Evolutionary conservation across 192 early-diverging fungal species (phyloP), one percentile per base, ranked within the genome.

Genomic region (Geranomyces variabilis): DNA sequence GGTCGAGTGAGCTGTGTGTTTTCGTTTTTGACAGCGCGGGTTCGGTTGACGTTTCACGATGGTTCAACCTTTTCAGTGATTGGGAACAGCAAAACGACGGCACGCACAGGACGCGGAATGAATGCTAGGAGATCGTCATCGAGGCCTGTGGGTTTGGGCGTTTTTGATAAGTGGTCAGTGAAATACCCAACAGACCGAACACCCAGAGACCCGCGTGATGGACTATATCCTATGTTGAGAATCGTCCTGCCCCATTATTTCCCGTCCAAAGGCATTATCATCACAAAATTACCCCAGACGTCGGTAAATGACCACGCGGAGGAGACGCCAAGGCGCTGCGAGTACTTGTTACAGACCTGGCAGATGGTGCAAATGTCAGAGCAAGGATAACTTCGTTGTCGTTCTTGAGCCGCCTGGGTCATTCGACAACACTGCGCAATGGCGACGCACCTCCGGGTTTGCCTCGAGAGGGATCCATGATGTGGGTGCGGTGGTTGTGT

Each of bases 61-160:
- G 10, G 10, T 47, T 47, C 12, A 10, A 76, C 81, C 59, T 75
- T 80, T 65, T 85, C 83, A 0, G 88, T 89, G 17, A 87, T 70
- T 19, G 96, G 97, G 65, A 95, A 99, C n/a, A 97, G 78, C 24
- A 97, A 83, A 41, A 99, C 65, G 6, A 99, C 73, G 1, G 97
- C 93, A n/a, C 80, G 67, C 6, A 91, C 92, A 0, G 95, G 94
- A 59, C 90, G 88, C 7, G 93, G 88, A 10, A 96, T 81, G 83
- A 94, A 91, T 9, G 73, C 75, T 2, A 99, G 76, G 21, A 92
- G 73, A n/a, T 94, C 94, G 13, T 83, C 80, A 59, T 99, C 96
- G 10, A 99, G 86, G 5, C 90, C 91, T 74, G 60, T 21, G 29
- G n/a, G n/a, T n/a, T n/a, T n/a, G n/a, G n/a, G n/a, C n/a, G 41